Evolutionary conservation across 306 rosid species (phyloP), one percentile per base, ranked within the genome.

Genomic region (Prunus mume): DNA sequence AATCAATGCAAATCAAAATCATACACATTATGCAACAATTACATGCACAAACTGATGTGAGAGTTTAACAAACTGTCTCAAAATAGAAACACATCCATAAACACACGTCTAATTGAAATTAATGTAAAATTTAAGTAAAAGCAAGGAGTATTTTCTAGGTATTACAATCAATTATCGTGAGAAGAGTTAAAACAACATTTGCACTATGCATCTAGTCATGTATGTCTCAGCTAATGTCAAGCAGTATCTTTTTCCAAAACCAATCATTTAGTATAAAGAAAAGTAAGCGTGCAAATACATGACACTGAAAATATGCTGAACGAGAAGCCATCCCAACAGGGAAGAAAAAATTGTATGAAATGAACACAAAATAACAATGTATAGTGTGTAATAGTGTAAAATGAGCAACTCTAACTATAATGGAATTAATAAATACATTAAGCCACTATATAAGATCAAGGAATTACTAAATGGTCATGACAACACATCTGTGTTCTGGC

Each of bases 401-500:
- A 13, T 65, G 18, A 74, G 54, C 19, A 65, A 54, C 71, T 80
- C 83, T 69, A 14, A 75, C 76, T 71, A 60, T 52, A 50, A 69
- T 25, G 45, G 79, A 73, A 57, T 78, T 58, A 78, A 73, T 67
- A 80, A 78, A 84, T 77, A 41, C 80, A 80, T 68, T 82, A 63
- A 80, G 73, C 79, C 61, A 76, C 77, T 51, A 72, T 71, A 88
- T 84, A 86, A 84, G 91, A 88, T 92, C 82, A 77, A 90, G 97
- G 80, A 84, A 80, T 84, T 87, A 90, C 97, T 79, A 88, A 86
- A 87, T 71, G 84, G 86, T 50, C 87, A 80, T 76, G 85, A 81
- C 82, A 91, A 92, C 87, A 82, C 89, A 90, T 87, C 87, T 81
- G 85, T 81, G 87, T 84, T 83, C 88, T 77, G 82, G 87, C 87